These are phyloP conservation scores for rapeseed (Brassica napus) DNA, from an alignment of 345 rosid genomes.

Conservation along the genomic window Da-Ae NC_063438.1:10235501-10236000, in stretches of 20 bases:
- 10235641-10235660: neutral
- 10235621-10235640: neutral
- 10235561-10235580: neutral
- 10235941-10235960: neutral
- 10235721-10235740: neutral
- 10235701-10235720: neutral
- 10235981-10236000: too few relatives aligned
- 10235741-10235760: neutral
- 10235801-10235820: slow-evolving; percentile 17
- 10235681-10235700: neutral
- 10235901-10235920: slow-evolving; percentile 19
- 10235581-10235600: neutral
- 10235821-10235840: slow-evolving; percentile 22
- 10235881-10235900: slow-evolving; percentile 19
- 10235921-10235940: slow-evolving; percentile 2
- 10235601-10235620: neutral
- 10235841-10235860: slow-evolving; percentile 21
- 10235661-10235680: neutral
- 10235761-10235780: slow-evolving; percentile 1
- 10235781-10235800: slow-evolving; percentile 23
- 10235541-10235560: slow-evolving; percentile 21
- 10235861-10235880: neutral
- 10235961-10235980: neutral
- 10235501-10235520: slow-evolving; percentile 3
- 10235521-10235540: slow-evolving; percentile 21